phyloP scores from a whole-genome alignment of 345 rosid genomes.

The Sisymbrium altissimum region DNA sequence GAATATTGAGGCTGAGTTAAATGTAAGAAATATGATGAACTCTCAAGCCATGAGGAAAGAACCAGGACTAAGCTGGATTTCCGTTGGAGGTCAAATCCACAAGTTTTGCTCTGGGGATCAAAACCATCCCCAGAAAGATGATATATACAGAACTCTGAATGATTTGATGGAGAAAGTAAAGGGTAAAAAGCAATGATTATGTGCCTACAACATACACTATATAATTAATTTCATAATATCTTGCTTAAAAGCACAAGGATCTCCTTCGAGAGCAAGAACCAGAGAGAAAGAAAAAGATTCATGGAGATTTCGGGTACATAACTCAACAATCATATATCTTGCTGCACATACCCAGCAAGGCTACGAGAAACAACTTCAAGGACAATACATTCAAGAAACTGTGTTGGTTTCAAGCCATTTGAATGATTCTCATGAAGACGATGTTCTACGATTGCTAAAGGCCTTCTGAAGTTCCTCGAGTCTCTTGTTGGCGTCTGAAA shows the following conservation, averaged over 20 bases:
- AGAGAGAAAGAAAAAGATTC: background rate
- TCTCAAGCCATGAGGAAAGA: constrained; percentile 48
- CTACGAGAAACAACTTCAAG: constrained; percentile 30
- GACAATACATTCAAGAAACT: constrained; percentile 24
- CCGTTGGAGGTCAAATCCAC: constrained; percentile 32
- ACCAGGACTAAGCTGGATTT: constrained; percentile 61
- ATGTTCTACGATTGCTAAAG: background rate
- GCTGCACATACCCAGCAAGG: constrained; percentile 1
- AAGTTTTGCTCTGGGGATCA: constrained; percentile 44
- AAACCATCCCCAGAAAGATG: constrained; percentile 35
- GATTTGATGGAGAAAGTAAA: constrained; percentile 30
- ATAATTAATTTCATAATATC: background rate
- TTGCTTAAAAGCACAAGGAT: background rate
- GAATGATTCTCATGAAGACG: background rate
- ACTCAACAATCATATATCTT: constrained; percentile 21
- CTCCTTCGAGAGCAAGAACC: background rate
- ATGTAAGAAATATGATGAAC: constrained; percentile 40
- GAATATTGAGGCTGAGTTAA: constrained; percentile 34
- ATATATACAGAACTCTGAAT: constrained; percentile 34
- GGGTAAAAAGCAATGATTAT: background rate
- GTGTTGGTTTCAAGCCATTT: background rate
- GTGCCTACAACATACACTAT: background rate
- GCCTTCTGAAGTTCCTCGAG: background rate
- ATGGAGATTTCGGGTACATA: constrained; percentile 8
- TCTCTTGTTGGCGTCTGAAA: background rate